phyloP scores from a whole-genome alignment of 2,329 filamentous ascomycete genomes.

The Microsporum ferrugineum region DNA sequence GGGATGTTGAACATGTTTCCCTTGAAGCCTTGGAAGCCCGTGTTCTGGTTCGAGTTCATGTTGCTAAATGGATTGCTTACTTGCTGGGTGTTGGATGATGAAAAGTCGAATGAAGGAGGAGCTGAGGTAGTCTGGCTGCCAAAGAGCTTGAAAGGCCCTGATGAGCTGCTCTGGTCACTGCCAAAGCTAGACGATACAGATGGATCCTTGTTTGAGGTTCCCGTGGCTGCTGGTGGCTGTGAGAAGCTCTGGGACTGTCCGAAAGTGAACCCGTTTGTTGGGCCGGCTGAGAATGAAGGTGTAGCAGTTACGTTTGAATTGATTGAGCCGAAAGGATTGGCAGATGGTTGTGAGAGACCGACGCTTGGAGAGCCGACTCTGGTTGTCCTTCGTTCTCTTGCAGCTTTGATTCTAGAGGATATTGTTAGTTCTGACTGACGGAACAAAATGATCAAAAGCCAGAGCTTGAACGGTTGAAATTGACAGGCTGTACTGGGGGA shows the following conservation, averaged over 20 bases:
- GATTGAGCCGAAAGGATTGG: slow-evolving; percentile 22
- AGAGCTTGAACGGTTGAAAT: background rate
- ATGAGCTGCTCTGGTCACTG: slow-evolving; percentile 18
- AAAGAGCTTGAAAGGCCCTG: slow-evolving; percentile 10
- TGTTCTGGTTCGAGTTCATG: slow-evolving; percentile 17
- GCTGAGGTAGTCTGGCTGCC: slow-evolving; percentile 13
- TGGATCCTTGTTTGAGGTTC: slow-evolving; percentile 19
- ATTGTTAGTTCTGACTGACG: background rate
- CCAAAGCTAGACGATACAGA: slow-evolving; percentile 22
- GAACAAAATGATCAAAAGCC: background rate
- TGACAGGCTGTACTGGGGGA: background rate
- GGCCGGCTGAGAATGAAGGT: slow-evolving; percentile 11
- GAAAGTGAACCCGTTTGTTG: slow-evolving; percentile 25
- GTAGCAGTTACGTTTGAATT: slow-evolving; percentile 22
- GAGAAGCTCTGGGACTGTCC: slow-evolving; percentile 30
- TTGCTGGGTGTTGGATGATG: slow-evolving; percentile 16
- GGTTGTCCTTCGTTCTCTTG: slow-evolving; percentile 16
- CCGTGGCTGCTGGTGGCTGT: slow-evolving; percentile 18
- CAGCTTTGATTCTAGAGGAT: slow-evolving; percentile 23
- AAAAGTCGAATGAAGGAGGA: slow-evolving; percentile 26
- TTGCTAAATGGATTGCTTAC: slow-evolving; percentile 29
- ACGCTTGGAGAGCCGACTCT: slow-evolving; percentile 17
- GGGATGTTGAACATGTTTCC: slow-evolving; percentile 25
- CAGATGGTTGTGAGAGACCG: slow-evolving; percentile 15
- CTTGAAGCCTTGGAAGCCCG: slow-evolving; percentile 23